phyloP scores from a whole-genome alignment of 2,329 filamentous ascomycete species.

The Colletotrichum kahawae region DNA sequence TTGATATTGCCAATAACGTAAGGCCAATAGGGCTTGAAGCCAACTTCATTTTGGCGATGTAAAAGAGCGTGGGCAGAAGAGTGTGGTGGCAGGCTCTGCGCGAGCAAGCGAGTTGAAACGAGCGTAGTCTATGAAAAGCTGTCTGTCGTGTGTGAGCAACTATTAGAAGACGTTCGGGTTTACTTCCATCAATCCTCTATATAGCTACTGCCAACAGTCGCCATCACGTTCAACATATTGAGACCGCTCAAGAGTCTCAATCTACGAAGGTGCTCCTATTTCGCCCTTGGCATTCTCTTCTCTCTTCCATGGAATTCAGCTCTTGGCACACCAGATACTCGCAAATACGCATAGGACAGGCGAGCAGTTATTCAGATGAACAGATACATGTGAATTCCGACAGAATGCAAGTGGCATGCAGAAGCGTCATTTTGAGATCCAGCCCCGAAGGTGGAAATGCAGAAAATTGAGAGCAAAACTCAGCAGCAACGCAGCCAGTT shows the following conservation, averaged over 20 bases:
- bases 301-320: neutral
- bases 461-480: neutral
- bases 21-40: neutral
- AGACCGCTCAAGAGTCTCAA: neutral
- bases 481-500: neutral
- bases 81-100: neutral
- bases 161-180: neutral
- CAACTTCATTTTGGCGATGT: neutral
- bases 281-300: neutral
- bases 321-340: neutral
- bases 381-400: neutral
- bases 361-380: neutral
- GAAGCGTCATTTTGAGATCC: neutral
- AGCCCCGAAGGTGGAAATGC: neutral
- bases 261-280: neutral
- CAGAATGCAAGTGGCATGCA: neutral
- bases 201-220: neutral
- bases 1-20: neutral
- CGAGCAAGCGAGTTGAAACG: neutral
- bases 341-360: neutral
- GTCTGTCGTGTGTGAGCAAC: neutral
- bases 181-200: neutral
- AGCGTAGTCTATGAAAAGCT: neutral
- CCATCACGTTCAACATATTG: neutral
- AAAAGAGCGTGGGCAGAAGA: neutral